These are phyloP conservation scores for Drechslerella coelobrocha DNA, from an alignment of 2,329 filamentous ascomycete genomes.

Conservation along the genomic window DNA sequence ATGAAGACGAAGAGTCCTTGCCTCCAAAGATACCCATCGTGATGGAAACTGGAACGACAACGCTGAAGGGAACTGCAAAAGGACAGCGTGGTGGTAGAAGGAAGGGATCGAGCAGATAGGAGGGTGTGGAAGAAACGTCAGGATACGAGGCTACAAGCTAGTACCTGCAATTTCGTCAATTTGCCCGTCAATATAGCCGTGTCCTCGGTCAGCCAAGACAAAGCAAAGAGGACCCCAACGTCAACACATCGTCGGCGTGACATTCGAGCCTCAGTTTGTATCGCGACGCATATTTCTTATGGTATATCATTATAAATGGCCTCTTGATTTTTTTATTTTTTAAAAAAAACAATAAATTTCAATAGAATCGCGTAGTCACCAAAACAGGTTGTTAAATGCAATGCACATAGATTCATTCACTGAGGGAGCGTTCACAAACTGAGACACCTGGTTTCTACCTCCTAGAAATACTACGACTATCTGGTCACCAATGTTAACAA, in stretches of 20 bases:
- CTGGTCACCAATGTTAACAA: too few relatives aligned
- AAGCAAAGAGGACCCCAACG: slow-evolving; percentile 16
- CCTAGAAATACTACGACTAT: too few relatives aligned
- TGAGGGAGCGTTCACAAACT: too few relatives aligned
- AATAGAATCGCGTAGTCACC: too few relatives aligned
- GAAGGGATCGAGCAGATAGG: neutral
- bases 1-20: slow-evolving; percentile 42
- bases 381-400: too few relatives aligned
- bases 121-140: slow-evolving; percentile 7
- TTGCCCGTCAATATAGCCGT: slow-evolving; percentile 28
- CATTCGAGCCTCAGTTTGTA: neutral
- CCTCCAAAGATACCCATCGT: slow-evolving; percentile 50
- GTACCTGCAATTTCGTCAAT: slow-evolving; percentile 27
- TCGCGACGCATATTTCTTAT: too few relatives aligned
- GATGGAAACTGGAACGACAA: slow-evolving; percentile 22
- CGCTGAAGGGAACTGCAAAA: slow-evolving; percentile 23
- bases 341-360: too few relatives aligned
- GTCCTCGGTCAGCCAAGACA: slow-evolving; percentile 7
- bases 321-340: slow-evolving; percentile 3
- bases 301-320: too few relatives aligned
- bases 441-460: too few relatives aligned
- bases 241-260: slow-evolving; percentile 17
- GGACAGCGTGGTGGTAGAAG: neutral
- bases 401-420: too few relatives aligned
- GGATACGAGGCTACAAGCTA: slow-evolving; percentile 23